Conservation (phyloP, 2,329 filamentous ascomycete genomes). For the Microthyrium microscopicum region DNA sequence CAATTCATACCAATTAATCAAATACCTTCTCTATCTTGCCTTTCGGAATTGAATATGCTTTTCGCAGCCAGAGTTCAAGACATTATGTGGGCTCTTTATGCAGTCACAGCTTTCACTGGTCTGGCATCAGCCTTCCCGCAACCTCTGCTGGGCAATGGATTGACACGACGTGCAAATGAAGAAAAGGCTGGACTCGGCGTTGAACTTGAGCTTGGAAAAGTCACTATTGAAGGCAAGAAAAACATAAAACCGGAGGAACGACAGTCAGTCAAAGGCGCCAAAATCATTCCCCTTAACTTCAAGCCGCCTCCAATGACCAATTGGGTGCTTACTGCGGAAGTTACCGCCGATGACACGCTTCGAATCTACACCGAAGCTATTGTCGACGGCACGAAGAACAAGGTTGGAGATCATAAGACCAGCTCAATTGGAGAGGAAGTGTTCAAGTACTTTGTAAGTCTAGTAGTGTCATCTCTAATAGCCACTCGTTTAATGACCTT, state of each 20-base stretch:
- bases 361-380: conserved; percentile 8
- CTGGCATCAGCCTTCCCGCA: too few relatives aligned
- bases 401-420: conserved; percentile 9
- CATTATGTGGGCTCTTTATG: too few relatives aligned
- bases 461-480: conserved; percentile 4
- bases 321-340: conserved; percentile 7
- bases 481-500: conserved; percentile 4
- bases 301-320: conserved; percentile 6
- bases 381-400: conserved; percentile 9
- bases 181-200: too few relatives aligned
- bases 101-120: too few relatives aligned
- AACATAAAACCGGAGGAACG: conserved; percentile 8
- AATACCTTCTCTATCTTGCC: too few relatives aligned
- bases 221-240: conserved; percentile 7
- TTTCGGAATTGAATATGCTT: too few relatives aligned
- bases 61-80: too few relatives aligned
- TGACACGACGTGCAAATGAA: too few relatives aligned
- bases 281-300: conserved; percentile 7
- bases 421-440: conserved; percentile 9
- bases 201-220: too few relatives aligned
- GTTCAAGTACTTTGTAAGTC: conserved; percentile 9
- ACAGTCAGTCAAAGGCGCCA: conserved; percentile 7
- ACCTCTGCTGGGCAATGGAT: too few relatives aligned
- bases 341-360: conserved; percentile 3
- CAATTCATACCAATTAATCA: too few relatives aligned